Conservation (phyloP, 1,284 basidiomycete genomes). For the Rhodofomes roseus region DNA sequence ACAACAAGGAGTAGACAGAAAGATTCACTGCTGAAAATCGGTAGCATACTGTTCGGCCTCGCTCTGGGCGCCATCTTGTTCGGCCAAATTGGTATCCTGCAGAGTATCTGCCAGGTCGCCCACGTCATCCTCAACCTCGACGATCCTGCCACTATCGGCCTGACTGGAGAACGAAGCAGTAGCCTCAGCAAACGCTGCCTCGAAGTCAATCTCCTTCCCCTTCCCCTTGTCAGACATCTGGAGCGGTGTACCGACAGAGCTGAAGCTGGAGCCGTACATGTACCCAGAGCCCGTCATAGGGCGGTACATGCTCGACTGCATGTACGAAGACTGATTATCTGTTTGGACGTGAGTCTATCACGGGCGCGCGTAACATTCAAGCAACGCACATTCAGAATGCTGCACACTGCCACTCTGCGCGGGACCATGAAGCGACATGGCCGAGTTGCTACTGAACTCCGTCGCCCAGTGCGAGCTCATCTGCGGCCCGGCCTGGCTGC, state of each 20-base stretch:
- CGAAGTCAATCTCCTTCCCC: constrained; percentile 74
- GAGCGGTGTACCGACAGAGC: constrained; percentile 11
- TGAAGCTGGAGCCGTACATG: constrained; percentile 24
- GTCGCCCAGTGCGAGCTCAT: constrained; percentile 25
- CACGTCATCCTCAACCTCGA: constrained; percentile 45
- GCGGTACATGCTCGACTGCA: constrained; percentile 32
- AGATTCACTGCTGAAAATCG: constrained; percentile 47
- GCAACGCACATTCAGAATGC: constrained; percentile 22
- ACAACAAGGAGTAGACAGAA: neutral
- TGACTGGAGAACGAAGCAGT: constrained; percentile 44
- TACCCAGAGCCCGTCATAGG: constrained; percentile 28
- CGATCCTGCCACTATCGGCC: constrained; percentile 45
- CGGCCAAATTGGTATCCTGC: constrained; percentile 31
- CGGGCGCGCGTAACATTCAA: neutral
- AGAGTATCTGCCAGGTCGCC: constrained; percentile 39
- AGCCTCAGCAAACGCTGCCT: constrained; percentile 68
- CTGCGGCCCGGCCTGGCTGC: constrained; percentile 2
- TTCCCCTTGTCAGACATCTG: constrained; percentile 53
- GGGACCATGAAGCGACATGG: constrained; percentile 10
- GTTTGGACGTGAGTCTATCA: neutral
- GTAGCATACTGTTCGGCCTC: constrained; percentile 13
- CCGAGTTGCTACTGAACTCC: constrained; percentile 24
- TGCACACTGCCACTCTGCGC: constrained; percentile 15
- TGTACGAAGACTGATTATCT: constrained; percentile 27
- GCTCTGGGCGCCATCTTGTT: constrained; percentile 13